Evolutionary conservation across 2,329 filamentous ascomycete species (phyloP).

Genomic region (Monilinia polystroma): DNA sequence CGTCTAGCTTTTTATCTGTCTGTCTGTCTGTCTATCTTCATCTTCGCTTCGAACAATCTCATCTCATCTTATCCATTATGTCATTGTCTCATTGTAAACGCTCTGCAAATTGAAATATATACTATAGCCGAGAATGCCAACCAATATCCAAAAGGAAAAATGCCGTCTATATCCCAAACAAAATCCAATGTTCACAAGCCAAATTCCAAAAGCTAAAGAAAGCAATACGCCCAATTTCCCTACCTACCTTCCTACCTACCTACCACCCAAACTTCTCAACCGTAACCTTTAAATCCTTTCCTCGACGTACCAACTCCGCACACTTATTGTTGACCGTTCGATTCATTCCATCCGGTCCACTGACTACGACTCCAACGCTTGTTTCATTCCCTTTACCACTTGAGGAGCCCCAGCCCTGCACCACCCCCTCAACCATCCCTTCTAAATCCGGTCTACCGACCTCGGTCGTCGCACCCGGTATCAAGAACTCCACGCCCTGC

Average conservation of each 20-base stretch:
- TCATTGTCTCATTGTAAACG: too few species aligned
- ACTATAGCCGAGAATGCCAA: too few species aligned
- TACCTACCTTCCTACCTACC: slow-evolving; percentile 44
- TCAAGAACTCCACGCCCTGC: slow-evolving; percentile 51
- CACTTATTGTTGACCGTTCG: slow-evolving; percentile 59
- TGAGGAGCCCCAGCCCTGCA: slow-evolving; percentile 24
- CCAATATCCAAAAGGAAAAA: too few species aligned
- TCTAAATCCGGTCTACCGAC: slow-evolving; percentile 54
- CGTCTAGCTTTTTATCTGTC: too few species aligned
- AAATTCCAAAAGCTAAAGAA: background rate
- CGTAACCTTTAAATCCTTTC: slow-evolving; percentile 51
- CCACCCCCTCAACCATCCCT: slow-evolving; percentile 44
- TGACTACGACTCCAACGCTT: slow-evolving; percentile 55
- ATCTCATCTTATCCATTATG: too few species aligned
- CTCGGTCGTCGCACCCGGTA: slow-evolving; percentile 55
- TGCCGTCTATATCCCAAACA: too few species aligned
- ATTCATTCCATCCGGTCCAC: slow-evolving; percentile 62
- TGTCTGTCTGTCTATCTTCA: too few species aligned
- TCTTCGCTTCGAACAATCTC: too few species aligned
- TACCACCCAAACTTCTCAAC: slow-evolving; percentile 71
- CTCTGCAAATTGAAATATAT: too few species aligned
- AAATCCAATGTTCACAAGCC: too few species aligned
- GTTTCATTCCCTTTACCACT: slow-evolving; percentile 26
- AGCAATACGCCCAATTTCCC: background rate
- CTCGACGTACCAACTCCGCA: slow-evolving; percentile 49